Evolutionary conservation across 164 flowering plant genomes (phyloP), one percentile per base, ranked within the genome.

Genomic region (Berberis thunbergii): DNA sequence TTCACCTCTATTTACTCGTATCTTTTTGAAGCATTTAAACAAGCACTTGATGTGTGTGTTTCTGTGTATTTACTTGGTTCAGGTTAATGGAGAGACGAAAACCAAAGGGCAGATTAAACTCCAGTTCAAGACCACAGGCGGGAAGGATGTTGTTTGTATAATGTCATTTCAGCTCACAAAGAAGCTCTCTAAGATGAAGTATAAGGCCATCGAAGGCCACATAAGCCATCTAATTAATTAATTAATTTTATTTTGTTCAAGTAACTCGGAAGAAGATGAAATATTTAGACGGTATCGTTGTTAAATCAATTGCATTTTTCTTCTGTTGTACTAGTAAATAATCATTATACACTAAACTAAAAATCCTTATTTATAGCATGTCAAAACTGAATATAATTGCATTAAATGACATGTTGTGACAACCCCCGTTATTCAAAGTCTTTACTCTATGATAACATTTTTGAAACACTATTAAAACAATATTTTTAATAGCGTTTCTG

Each of bases 31-130:
- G 45, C 48, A 6, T 44, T 54, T 56, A 2, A 4, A 10, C 2
- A 44, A 42, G 3, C 54, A 48, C 6, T 55, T 2, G 38, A 1
- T 48, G 41, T 59, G 46, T 38, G 3, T 39, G 39, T 53, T 61
- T 63, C 41, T 49, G 66, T 38, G 49, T 72, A 43, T 38, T 40
- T n/a, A 55, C 39, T 13, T 13, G 2, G 43, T 57, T 3, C 71
- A 93, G 97, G 98, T 94, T 69, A 86, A 94, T 1, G 96, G 99
- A 54, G 99, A 94, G 54, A 94, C 97, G n/a, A 97, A 94, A 76
- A 94, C 99, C 1, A 94, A 91, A 63, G 99, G 84, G 42, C 97
- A 94, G 74, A 94, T 94, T 55, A 91, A 94, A 77, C 79, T 91
- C 8, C 78, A 97, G 49, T 94, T 94, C 73, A 94, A 85, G 83